Evolutionary conservation across 768 basidiomycete genomes (phyloP).

Genomic region (Rossbeevera mucosa): DNA sequence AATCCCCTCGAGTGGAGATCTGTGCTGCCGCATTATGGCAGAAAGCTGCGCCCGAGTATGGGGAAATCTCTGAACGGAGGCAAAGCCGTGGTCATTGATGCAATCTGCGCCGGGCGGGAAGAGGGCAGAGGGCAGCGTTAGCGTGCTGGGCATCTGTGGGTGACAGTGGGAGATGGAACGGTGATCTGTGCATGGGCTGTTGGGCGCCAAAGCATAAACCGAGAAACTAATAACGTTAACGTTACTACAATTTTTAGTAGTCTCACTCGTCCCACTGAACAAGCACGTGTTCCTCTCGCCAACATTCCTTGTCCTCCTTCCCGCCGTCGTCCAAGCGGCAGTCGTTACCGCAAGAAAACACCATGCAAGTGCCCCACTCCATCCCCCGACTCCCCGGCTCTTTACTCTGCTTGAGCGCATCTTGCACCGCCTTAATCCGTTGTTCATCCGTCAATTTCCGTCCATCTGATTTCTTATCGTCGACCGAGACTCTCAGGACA

Average conservation of each 20-base stretch:
- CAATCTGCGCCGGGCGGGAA: slow-evolving; percentile 5
- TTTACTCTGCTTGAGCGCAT: slow-evolving; percentile 45
- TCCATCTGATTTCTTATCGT: slow-evolving; percentile 19
- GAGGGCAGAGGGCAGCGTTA: slow-evolving; percentile 20
- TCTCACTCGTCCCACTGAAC: slow-evolving; percentile 69
- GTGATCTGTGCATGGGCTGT: slow-evolving; percentile 24
- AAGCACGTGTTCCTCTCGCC: slow-evolving; percentile 73
- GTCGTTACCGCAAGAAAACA: slow-evolving; percentile 83
- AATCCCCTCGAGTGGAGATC: slow-evolving; percentile 46
- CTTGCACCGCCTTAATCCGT: slow-evolving; percentile 57
- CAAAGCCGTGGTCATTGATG: slow-evolving; percentile 17
- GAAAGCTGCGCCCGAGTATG: slow-evolving; percentile 81
- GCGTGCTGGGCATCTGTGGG: slow-evolving; percentile 22
- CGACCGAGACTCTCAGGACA: slow-evolving; percentile 43
- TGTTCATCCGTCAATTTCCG: slow-evolving; percentile 59
- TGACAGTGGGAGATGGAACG: slow-evolving; percentile 14
- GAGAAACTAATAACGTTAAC: slow-evolving; percentile 27
- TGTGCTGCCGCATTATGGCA: slow-evolving; percentile 69
- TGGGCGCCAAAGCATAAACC: slow-evolving; percentile 17
- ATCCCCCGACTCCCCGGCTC: slow-evolving; percentile 56
- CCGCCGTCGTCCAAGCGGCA: slow-evolving; percentile 53
- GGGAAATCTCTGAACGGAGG: slow-evolving; percentile 49
- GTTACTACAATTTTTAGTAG: too few species aligned
- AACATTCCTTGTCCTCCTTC: slow-evolving; percentile 39
- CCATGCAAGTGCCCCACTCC: slow-evolving; percentile 92